Conservation (phyloP, 495 filamentous ascomycete species). For the Penicillium steckii region DNA sequence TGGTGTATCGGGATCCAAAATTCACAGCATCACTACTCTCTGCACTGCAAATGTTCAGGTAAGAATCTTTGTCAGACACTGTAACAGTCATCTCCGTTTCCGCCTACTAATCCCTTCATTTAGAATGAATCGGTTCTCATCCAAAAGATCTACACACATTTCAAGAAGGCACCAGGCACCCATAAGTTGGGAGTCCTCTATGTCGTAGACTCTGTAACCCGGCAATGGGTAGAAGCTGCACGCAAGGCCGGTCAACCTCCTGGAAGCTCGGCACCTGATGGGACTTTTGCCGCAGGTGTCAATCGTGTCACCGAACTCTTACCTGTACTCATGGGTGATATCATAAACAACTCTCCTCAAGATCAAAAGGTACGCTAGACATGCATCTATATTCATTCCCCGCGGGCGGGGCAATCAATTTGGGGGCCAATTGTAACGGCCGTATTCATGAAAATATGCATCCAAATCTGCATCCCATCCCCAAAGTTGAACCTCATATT, state of each 20-base stretch:
- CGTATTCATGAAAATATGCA: too few species aligned
- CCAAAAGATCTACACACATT: constrained; percentile 93
- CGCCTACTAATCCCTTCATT: constrained; percentile 33
- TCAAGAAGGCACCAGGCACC: constrained; percentile 91
- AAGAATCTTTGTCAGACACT: constrained; percentile 37
- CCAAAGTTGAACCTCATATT: neutral
- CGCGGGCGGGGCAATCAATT: constrained; percentile 1
- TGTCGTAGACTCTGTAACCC: constrained; percentile 99
- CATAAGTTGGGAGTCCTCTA: constrained; percentile 99
- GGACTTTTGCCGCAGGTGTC: constrained; percentile 91
- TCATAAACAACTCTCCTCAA: constrained; percentile 80
- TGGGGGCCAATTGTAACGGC: constrained; percentile 10
- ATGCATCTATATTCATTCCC: constrained; percentile 18
- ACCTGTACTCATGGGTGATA: constrained; percentile 92
- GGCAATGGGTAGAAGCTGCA: constrained; percentile 96
- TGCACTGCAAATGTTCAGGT: constrained; percentile 94
- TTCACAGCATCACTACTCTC: constrained; percentile 76
- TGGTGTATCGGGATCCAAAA: constrained; percentile 89
- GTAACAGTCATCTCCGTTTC: constrained; percentile 2
- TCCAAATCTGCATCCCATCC: neutral
- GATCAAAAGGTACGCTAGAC: constrained; percentile 94
- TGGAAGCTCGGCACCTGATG: constrained; percentile 74
- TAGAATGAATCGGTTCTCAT: constrained; percentile 95
- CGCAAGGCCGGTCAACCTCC: constrained; percentile 79
- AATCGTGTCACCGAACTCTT: constrained; percentile 95